Conservation (phyloP, 345 rosid genomes). For the Jatropha curcas region DNA sequence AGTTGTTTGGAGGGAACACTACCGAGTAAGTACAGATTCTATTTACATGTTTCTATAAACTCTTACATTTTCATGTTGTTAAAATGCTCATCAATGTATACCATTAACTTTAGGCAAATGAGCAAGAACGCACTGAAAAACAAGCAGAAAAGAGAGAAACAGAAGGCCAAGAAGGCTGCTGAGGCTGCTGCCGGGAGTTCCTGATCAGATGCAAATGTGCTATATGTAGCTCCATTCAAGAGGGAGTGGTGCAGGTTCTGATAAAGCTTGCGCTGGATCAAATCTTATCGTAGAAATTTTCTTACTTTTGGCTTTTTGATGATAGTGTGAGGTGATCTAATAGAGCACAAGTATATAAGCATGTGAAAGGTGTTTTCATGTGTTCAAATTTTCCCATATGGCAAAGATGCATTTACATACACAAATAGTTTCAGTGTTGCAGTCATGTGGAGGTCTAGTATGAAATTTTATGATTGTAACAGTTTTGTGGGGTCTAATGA, state of each 20-base stretch:
- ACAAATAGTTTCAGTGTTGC: no score
- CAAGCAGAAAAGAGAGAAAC: conserved; percentile 92
- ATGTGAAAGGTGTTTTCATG: not conserved
- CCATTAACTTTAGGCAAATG: conserved; percentile 50
- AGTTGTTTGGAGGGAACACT: conserved; percentile 66
- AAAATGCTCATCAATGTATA: conserved; percentile 1
- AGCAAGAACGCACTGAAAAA: conserved; percentile 86
- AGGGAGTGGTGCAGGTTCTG: not conserved
- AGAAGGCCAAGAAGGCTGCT: conserved; percentile 69
- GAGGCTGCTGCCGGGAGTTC: conserved; percentile 30
- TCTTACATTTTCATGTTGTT: not conserved
- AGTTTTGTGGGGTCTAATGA: no score
- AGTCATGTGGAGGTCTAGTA: no score
- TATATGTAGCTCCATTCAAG: not conserved
- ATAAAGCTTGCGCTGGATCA: not conserved
- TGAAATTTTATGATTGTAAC: no score
- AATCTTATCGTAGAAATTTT: not conserved
- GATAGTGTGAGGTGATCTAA: not conserved
- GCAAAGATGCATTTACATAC: no score
- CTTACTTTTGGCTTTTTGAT: not conserved
- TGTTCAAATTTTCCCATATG: no score
- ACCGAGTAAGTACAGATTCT: conserved; percentile 55
- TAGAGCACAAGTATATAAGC: not conserved
- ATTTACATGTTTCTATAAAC: not conserved
- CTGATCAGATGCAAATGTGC: not conserved